phyloP scores from a whole-genome alignment of 306 rosid genomes.

The Ziziphus jujuba region DNA sequence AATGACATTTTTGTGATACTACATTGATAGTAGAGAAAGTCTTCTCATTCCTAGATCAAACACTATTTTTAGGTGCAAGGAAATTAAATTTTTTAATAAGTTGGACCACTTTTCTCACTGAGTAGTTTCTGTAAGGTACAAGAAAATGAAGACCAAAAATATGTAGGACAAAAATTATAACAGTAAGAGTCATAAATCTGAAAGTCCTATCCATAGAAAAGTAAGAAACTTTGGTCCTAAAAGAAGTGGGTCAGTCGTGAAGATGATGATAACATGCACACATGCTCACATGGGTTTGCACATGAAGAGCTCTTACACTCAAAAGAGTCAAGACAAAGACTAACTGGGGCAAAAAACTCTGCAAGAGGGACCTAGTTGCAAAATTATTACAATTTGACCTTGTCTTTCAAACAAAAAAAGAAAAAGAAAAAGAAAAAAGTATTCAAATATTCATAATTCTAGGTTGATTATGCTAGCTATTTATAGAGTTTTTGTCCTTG shows the following conservation, averaged over 20 bases:
- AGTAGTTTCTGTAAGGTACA: not conserved
- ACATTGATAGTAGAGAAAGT: conserved; percentile 10
- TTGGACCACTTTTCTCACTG: no score
- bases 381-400: conserved; percentile 29
- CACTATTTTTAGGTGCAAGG: not conserved
- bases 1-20: not conserved
- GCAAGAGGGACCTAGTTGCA: conserved; percentile 15
- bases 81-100: no score
- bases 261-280: conserved; percentile 46
- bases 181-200: not conserved
- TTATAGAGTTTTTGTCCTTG: conserved; percentile 1
- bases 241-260: conserved; percentile 26
- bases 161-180: not conserved
- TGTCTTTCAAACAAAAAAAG: not conserved
- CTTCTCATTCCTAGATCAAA: not conserved
- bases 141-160: not conserved
- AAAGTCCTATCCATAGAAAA: not conserved
- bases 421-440: no score
- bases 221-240: conserved; percentile 8
- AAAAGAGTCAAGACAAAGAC: conserved; percentile 45
- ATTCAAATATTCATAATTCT: not conserved
- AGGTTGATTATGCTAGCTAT: not conserved
- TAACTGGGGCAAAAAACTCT: conserved; percentile 20
- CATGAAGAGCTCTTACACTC: conserved; percentile 43
- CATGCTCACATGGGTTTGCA: conserved; percentile 84